These are phyloP conservation scores for Ceratocystis albifundus DNA, from an alignment of 2,329 filamentous ascomycete genomes.

Conservation along the genomic window DNA sequence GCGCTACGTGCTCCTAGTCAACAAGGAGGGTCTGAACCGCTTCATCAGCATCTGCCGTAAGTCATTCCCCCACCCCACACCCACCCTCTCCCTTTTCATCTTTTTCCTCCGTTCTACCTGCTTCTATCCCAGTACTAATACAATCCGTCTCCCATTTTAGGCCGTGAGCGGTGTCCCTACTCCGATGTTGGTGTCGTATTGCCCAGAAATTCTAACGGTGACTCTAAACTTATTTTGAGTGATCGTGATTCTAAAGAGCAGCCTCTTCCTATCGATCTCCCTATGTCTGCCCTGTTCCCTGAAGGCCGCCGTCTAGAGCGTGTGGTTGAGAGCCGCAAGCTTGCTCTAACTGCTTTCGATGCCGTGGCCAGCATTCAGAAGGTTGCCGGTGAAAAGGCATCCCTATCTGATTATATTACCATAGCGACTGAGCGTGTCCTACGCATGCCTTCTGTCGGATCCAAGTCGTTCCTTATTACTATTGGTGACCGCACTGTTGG, in stretches of 20 bases:
- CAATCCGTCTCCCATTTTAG: slow-evolving; percentile 29
- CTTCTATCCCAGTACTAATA: slow-evolving; percentile 22
- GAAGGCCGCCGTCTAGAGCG: slow-evolving; percentile 73
- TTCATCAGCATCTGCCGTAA: slow-evolving; percentile 54
- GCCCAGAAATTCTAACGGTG: slow-evolving; percentile 48
- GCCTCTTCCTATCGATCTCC: slow-evolving; percentile 73
- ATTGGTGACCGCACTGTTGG: slow-evolving; percentile 90
- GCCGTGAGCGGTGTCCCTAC: slow-evolving; percentile 81
- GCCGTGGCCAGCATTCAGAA: slow-evolving; percentile 52
- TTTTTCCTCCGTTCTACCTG: not conserved
- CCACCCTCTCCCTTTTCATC: too few relatives aligned
- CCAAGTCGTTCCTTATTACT: slow-evolving; percentile 93
- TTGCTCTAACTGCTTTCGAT: slow-evolving; percentile 61
- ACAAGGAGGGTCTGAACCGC: slow-evolving; percentile 65
- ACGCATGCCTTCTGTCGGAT: slow-evolving; percentile 79
- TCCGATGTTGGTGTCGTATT: slow-evolving; percentile 77
- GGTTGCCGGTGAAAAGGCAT: slow-evolving; percentile 44
- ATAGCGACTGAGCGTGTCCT: slow-evolving; percentile 73
- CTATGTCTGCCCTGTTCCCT: slow-evolving; percentile 79
- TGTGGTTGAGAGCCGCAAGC: slow-evolving; percentile 57
- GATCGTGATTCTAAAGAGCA: slow-evolving; percentile 67
- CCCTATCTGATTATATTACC: slow-evolving; percentile 42
- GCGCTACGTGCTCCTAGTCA: slow-evolving; percentile 84
- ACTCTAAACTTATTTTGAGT: slow-evolving; percentile 63
- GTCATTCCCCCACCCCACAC: too few relatives aligned